These are phyloP conservation scores for Vickermania ingenoplastis DNA, from an alignment of 208 protist genomes.

Conservation along the genomic window DNA sequence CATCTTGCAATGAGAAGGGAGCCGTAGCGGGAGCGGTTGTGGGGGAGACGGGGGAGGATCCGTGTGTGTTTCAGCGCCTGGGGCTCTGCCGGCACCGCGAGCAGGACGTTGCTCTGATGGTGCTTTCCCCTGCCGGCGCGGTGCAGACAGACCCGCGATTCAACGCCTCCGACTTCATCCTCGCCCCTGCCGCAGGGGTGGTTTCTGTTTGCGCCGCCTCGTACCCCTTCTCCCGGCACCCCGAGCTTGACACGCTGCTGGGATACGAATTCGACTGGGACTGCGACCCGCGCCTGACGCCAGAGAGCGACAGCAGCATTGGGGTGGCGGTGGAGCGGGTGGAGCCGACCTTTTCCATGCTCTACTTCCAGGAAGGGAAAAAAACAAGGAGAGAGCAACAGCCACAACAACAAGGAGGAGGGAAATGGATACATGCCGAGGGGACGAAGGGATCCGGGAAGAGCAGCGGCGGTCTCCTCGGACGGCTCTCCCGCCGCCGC, in stretches of 20 bases:
- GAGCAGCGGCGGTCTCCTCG: not conserved
- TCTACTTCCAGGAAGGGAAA: too few relatives aligned
- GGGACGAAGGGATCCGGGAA: not conserved
- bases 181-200: conserved; percentile 44
- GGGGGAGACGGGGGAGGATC: conserved; percentile 24
- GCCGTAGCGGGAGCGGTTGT: too few relatives aligned
- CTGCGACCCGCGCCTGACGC: conserved; percentile 24
- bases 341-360: conserved; percentile 31
- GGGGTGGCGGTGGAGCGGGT: conserved; percentile 1
- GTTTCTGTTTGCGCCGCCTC: conserved; percentile 56
- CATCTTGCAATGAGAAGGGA: too few relatives aligned
- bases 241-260: conserved; percentile 46
- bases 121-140: conserved; percentile 39
- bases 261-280: conserved; percentile 62
- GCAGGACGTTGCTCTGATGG: conserved; percentile 35
- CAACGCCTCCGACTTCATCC: conserved; percentile 18
- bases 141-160: conserved; percentile 36
- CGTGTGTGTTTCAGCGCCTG: conserved; percentile 38
- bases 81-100: conserved; percentile 45
- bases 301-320: conserved; percentile 1
- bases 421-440: too few relatives aligned
- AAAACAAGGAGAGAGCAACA: not conserved
- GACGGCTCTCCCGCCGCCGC: too few relatives aligned
- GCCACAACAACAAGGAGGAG: not conserved
- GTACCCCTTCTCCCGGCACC: conserved; percentile 69